Base-by-base conservation (phyloP, 192 early-diverging fungal genomes). In the Coemansia sp. region DNA sequence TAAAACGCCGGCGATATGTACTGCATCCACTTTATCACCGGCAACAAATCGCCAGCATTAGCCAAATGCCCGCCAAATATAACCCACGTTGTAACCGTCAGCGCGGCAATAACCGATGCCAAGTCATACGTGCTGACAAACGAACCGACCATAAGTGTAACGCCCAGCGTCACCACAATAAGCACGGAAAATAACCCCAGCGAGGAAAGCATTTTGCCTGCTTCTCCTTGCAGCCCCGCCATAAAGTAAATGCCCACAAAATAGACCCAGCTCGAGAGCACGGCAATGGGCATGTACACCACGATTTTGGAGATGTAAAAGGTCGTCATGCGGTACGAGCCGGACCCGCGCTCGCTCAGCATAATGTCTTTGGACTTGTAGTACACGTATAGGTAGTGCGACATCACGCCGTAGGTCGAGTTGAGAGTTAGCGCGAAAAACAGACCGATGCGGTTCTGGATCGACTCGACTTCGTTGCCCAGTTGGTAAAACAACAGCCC, bases 261-360 rank as follows among this genome's bases (percentile, higher is more conserved):
- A 57, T 75, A 81, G 16, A 75, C 45, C 73, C 72, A 75, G 56
- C 73, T 75, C n/a, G 78, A 75, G 12, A 81, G 47, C 43, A 81
- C 66, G 10, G 73, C 73, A 9, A 81, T 51, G 6, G 78, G 78
- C 48, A 85, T 41, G 41, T 84, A 80, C 14, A 85, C 81, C 14
- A 87, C 39, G 43, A 88, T 54, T 67, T 89, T 89, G 45, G 88
- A 75, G 38, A 88, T 56, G 50, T 82, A 89, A 41, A 82, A 87
- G 29, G 86, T 75, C 24, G 82, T 82, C 57, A 84, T 74, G 22
- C 89, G 77, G 80, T 89, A 91, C 7, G 85, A 84, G 6, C 87
- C 85, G 11, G 82, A 74, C 24, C 86, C 85, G 18, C 89, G 83
- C 65, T 91, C 89, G 37, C 81, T 83, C 14, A 82, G 62, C 75